Base-by-base conservation (phyloP, 805 yeast species). In the Yamadazyma nakazawae region DNA sequence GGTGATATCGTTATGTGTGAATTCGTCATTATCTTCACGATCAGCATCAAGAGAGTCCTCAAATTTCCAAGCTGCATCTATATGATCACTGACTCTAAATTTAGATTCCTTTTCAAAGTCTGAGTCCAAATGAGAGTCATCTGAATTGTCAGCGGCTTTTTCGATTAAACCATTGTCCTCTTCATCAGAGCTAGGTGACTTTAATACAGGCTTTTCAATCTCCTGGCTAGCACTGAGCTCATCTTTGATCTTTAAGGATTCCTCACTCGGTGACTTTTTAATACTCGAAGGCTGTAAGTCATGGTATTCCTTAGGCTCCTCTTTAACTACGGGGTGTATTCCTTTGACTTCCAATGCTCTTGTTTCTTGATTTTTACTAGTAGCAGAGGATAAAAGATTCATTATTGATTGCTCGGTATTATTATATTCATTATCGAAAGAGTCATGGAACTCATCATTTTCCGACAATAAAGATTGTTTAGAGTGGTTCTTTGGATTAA, bases 21-120 rank as follows among this genome's bases (percentile, higher is more conserved):
- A 47, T 34, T 47, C 65, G 37, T 60, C 68, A 49, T 68, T 68
- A 44, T 68, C 73, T 52, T 68, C 73, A 37, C 59, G 54, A 41
- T 68, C 73, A 11, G 72, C 73, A 53, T 68, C 73, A 40, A 66
- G 58, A 40, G 72, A 66, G 45, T 66, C 66, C 43, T 67, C 72
- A 35, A 63, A 58, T 51, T 65, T 66, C 72, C 72, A 67, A 28
- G 62, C 67, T 30, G 63, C 55, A 43, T 67, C 71, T 44, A 65
- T 58, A 39, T 66, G 67, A 48, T 62, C 64, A 34, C 65, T 46
- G 19, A 67, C 54, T 39, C 46, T 45, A 36, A 52, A 44, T 31
- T 36, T 26, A 3, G 40, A 34, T n/a, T 32, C 40, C 17, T 40
- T 31, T 13, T 28, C 32, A 13, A 28, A 28, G 9, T 28, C 32